Conservation (phyloP, 257 asterid species). For the Nicotiana sylvestris region DNA sequence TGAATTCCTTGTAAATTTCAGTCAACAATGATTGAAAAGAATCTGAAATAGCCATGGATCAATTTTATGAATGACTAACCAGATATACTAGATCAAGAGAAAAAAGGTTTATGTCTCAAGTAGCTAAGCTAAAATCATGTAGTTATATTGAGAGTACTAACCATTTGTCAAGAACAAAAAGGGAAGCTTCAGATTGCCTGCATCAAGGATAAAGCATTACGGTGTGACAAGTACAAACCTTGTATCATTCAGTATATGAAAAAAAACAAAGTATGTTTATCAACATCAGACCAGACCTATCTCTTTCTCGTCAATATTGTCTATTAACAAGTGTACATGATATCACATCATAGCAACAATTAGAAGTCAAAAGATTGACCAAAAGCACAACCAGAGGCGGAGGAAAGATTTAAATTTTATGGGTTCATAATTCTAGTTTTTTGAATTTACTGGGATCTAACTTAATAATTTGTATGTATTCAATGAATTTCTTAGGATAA, state of each 20-base stretch:
- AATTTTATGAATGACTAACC: background rate
- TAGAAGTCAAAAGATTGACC: background rate
- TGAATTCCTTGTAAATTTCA: background rate
- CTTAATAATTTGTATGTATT: too few relatives aligned
- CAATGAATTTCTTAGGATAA: too few relatives aligned
- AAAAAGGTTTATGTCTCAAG: background rate
- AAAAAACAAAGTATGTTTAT: too few relatives aligned
- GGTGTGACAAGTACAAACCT: background rate
- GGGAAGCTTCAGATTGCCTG: conserved; percentile 54
- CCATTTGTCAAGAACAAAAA: conserved; percentile 61
- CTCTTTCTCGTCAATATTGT: background rate
- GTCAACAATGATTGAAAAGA: background rate
- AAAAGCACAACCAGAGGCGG: too few relatives aligned
- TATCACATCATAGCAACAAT: background rate
- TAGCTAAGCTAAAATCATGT: background rate
- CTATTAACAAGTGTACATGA: background rate
- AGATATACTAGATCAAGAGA: background rate
- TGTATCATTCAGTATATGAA: background rate
- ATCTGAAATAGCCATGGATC: background rate
- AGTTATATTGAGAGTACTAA: conserved; percentile 15
- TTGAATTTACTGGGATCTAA: too few relatives aligned
- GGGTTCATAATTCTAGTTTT: too few relatives aligned
- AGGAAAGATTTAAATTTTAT: too few relatives aligned
- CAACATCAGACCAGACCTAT: background rate
- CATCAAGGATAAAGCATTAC: background rate